Evolutionary conservation across 2,329 filamentous ascomycete genomes (phyloP).

Genomic region (Didymellaceae sp.): DNA sequence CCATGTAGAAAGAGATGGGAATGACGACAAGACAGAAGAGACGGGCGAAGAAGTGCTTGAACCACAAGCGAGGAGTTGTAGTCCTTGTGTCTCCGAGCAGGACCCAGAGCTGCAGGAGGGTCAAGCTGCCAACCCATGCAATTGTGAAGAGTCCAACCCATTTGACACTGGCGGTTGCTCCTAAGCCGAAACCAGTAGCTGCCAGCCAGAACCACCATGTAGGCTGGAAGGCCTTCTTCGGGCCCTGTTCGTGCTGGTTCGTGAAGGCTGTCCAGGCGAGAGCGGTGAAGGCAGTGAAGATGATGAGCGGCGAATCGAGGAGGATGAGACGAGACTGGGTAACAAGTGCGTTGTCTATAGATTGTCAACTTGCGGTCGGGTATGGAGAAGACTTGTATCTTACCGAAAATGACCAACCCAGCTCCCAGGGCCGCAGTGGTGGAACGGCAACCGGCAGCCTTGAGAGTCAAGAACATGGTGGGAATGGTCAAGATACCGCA

Average conservation of each 20-base stretch:
- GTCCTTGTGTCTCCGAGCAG: slow-evolving; percentile 87
- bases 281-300: slow-evolving; percentile 90
- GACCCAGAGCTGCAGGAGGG: slow-evolving; percentile 91
- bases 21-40: slow-evolving; percentile 91
- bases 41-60: slow-evolving; percentile 93
- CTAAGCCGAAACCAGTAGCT: slow-evolving; percentile 84
- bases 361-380: slow-evolving; percentile 23
- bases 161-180: slow-evolving; percentile 93
- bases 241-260: slow-evolving; percentile 95
- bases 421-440: slow-evolving; percentile 84
- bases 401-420: slow-evolving; percentile 88
- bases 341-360: slow-evolving; percentile 86
- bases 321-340: slow-evolving; percentile 96
- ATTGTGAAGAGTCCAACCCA: slow-evolving; percentile 99
- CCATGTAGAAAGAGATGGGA: slow-evolving; percentile 88
- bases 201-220: slow-evolving; percentile 99
- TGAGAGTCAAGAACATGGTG: slow-evolving; percentile 92
- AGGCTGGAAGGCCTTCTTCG: slow-evolving; percentile 82
- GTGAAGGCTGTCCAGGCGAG: slow-evolving; percentile 91
- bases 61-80: slow-evolving; percentile 82
- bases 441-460: slow-evolving; percentile 87
- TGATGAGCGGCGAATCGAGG: slow-evolving; percentile 91
- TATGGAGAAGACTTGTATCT: slow-evolving; percentile 18
- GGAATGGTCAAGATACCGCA: slow-evolving; percentile 88
- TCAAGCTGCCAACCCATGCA: slow-evolving; percentile 94